These are phyloP conservation scores for Knufia petricola DNA, from an alignment of 2,329 filamentous ascomycete genomes.

Conservation along the genomic window DNA sequence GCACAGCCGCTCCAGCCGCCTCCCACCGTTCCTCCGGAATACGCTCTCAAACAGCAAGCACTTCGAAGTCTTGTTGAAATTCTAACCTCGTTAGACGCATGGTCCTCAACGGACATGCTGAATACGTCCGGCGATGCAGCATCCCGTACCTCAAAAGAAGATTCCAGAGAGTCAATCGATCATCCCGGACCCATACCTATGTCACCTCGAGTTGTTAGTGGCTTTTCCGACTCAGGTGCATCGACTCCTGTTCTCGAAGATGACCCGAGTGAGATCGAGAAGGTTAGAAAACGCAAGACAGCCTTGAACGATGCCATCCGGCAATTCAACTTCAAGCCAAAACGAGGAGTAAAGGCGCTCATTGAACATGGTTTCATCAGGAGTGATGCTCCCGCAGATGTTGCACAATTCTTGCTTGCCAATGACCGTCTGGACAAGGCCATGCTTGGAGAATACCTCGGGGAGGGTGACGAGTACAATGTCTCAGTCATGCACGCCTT, in stretches of 20 bases:
- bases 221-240: slow-evolving; percentile 46
- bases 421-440: slow-evolving; percentile 85
- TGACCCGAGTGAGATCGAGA: slow-evolving; percentile 88
- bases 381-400: slow-evolving; percentile 67
- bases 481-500: slow-evolving; percentile 98
- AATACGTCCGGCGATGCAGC: slow-evolving; percentile 30
- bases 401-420: slow-evolving; percentile 69
- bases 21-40: slow-evolving; percentile 67
- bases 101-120: slow-evolving; percentile 51
- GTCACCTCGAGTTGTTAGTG: slow-evolving; percentile 49
- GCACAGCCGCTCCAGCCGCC: slow-evolving; percentile 37
- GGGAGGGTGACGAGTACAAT: slow-evolving; percentile 85
- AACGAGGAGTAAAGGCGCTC: slow-evolving; percentile 77
- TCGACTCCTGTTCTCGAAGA: slow-evolving; percentile 69
- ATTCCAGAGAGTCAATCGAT: slow-evolving; percentile 67
- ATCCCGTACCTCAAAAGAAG: slow-evolving; percentile 46
- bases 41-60: slow-evolving; percentile 80
- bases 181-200: slow-evolving; percentile 43
- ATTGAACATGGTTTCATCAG: slow-evolving; percentile 78
- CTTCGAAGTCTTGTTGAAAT: slow-evolving; percentile 83
- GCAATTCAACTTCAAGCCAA: slow-evolving; percentile 97
- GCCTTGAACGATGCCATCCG: slow-evolving; percentile 79
- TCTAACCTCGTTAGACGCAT: slow-evolving; percentile 80
- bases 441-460: slow-evolving; percentile 85
- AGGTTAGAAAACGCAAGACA: slow-evolving; percentile 86